Percentiles rank a stretch among this genome's conserved stretches.
Evolutionary conservation across 2,329 filamentous ascomycete genomes (phyloP).

Genomic region (Elsinoe batatas): DNA sequence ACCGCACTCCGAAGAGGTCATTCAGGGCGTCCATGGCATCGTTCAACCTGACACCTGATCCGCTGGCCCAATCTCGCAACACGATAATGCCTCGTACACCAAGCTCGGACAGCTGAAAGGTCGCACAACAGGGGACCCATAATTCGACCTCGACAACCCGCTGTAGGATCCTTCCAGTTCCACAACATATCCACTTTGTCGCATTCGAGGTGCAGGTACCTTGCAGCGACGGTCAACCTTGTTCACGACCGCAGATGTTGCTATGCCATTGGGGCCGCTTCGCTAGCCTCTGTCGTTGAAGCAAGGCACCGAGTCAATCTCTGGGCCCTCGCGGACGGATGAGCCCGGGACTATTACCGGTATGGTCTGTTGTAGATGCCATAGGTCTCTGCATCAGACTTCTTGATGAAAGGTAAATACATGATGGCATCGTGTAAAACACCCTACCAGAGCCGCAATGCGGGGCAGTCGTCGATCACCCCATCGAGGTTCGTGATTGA

Average conservation of each 20-base stretch:
- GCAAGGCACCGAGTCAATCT: background rate
- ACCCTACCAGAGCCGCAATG: background rate
- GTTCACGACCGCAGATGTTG: background rate
- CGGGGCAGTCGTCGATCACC: background rate
- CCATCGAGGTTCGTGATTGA: background rate
- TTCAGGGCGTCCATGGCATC: background rate
- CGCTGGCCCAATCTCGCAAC: no score
- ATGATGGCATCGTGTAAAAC: background rate
- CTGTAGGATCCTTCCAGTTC: background rate
- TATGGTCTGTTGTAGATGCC: no score
- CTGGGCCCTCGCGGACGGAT: no score
- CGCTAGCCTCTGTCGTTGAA: background rate
- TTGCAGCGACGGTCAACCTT: background rate
- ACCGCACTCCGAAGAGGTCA: background rate
- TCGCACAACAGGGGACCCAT: slow-evolving; percentile 1
- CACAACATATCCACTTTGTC: background rate
- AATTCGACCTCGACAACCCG: slow-evolving; percentile 10
- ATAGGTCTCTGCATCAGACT: no score
- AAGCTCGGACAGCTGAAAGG: slow-evolving; percentile 1
- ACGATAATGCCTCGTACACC: no score
- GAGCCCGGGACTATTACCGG: no score
- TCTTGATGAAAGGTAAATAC: background rate
- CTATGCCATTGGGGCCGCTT: background rate
- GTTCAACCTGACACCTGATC: background rate
- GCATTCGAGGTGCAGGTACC: background rate